Evolutionary conservation across 2,329 filamentous ascomycete species (phyloP).

Genomic region (Grosmannia serpens): DNA sequence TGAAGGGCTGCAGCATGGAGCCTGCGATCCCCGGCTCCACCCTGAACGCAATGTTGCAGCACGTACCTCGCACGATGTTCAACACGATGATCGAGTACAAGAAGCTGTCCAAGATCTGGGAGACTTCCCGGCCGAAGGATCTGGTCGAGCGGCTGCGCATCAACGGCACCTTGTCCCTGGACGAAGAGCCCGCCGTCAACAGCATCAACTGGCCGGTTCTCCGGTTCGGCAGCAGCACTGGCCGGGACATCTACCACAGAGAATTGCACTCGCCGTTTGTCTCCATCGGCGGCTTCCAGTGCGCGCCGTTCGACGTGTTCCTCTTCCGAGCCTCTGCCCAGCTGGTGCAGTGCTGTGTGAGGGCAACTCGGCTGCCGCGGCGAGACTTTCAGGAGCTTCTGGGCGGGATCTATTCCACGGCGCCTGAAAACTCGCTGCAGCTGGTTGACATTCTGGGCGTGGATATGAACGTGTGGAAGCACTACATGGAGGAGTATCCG

Average conservation of each 20-base stretch:
- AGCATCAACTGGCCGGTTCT: background rate
- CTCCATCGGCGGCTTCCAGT: background rate
- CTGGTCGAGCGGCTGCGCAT: background rate
- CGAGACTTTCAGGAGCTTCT: background rate
- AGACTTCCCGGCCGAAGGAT: background rate
- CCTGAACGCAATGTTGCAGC: background rate
- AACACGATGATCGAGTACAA: background rate
- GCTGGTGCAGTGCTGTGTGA: background rate
- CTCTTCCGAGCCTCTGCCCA: background rate
- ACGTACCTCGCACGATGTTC: conserved; percentile 2
- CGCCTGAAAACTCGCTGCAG: background rate
- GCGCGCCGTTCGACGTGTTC: background rate
- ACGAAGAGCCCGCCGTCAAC: background rate
- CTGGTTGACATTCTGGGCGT: background rate
- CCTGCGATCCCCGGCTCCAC: background rate
- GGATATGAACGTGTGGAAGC: background rate
- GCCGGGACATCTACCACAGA: background rate
- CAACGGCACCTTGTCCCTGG: background rate
- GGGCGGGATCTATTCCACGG: background rate
- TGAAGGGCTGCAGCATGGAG: background rate
- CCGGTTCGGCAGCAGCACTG: background rate
- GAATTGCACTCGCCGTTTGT: background rate
- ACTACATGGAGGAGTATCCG: background rate
- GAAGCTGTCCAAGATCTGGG: background rate
- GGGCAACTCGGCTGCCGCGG: background rate